Base-by-base conservation (phyloP, 2,329 filamentous ascomycete species). In the Paecilomyces sp. region DNA sequence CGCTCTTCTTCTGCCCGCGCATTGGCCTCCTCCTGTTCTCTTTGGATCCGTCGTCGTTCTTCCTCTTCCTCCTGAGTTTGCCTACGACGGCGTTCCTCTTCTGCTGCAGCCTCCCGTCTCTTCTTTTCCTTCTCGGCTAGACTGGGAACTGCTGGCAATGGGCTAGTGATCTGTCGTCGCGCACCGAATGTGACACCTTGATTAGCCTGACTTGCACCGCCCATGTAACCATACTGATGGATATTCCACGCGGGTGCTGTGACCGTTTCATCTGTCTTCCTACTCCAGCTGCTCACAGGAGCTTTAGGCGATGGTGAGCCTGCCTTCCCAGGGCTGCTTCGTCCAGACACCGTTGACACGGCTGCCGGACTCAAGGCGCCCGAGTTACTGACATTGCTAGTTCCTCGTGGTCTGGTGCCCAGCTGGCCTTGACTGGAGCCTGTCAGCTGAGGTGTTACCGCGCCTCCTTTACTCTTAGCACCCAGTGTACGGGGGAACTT, bases 241-340 rank as follows among this genome's bases (percentile, higher is more conserved):
- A 97, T 97, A 72, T 97, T 99, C 94, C 94, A 99, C 1, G 94
- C 94, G 0, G 94, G 94, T 28, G 88, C 83, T 1, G 92, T 97
- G 53, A 82, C 83, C 15, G 85, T 85, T 74, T 97, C 90, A 66
- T 97, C 91, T 58, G 85, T 83, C 74, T 84, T 90, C 73, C 86
- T 95, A 75, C 90, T 96, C 94, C 94, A 97, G 75, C 87, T 95
- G 71, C 90, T 96, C 62, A 93, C 85, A 1, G 80, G 75, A 3
- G 71, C 68, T 54, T 63, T 69, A n/a, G 80, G 76, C 13, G 81
- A 79, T 68, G 57, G 58, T 41, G 62, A 57, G 3, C 41, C 47
- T 9, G 47, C 57, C 1, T 33, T 52, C 22, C 86, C 79, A 31
- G 87, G 86, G 63, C 85, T 88, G 74, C 82, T 82, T 57, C 82